Evolutionary conservation across 495 filamentous ascomycete species (phyloP).

Genomic region (Niebla homalea): DNA sequence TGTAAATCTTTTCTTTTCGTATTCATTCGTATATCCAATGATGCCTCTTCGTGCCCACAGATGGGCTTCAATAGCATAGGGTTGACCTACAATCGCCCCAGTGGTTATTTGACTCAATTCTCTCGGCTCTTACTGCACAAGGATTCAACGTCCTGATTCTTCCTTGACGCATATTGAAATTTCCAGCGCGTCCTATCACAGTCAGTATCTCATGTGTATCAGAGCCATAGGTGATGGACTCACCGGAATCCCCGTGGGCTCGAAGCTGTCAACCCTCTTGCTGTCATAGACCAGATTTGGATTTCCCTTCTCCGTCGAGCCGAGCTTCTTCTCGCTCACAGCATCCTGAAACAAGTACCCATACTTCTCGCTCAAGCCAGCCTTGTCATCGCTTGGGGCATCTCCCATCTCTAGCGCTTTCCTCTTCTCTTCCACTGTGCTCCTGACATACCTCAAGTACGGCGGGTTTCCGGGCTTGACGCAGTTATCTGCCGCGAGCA

Average conservation of each 20-base stretch:
- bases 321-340: conserved; percentile 28
- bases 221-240: conserved; percentile 13
- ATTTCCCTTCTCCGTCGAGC: conserved; percentile 42
- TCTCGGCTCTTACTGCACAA: too few relatives aligned
- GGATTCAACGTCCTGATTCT: too few relatives aligned
- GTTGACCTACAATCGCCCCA: too few relatives aligned
- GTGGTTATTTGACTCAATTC: too few relatives aligned
- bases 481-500: conserved; percentile 58
- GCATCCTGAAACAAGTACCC: conserved; percentile 28
- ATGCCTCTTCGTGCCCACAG: too few relatives aligned
- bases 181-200: conserved; percentile 56
- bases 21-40: too few relatives aligned
- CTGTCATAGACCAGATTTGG: conserved; percentile 60
- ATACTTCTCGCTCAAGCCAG: conserved; percentile 22
- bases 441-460: conserved; percentile 51
- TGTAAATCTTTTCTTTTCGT: too few relatives aligned
- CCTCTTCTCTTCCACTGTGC: conserved; percentile 36
- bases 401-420: conserved; percentile 24
- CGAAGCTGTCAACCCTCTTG: conserved; percentile 48
- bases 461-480: conserved; percentile 55
- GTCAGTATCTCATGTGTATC: background rate
- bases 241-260: conserved; percentile 48
- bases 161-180: conserved; percentile 45
- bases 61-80: too few relatives aligned
- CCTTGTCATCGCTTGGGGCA: conserved; percentile 17